These are phyloP conservation scores for Fusarium citri DNA, from an alignment of 2,329 filamentous ascomycete species.

Conservation along the genomic window DNA sequence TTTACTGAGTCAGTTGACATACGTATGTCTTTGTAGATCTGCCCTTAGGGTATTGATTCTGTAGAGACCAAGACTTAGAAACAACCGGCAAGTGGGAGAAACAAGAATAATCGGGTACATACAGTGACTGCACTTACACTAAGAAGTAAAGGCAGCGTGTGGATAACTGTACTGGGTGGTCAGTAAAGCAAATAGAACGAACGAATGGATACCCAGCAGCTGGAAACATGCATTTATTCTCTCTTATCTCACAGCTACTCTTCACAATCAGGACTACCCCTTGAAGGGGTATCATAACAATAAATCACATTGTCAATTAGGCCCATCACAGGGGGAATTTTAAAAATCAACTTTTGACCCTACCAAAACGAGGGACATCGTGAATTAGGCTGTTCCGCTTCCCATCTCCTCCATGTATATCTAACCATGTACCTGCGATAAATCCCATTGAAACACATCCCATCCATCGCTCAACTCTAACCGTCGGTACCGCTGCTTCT, in stretches of 20 bases:
- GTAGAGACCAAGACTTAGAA: neutral
- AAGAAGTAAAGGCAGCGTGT: neutral
- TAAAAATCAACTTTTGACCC: slow-evolving; percentile 27
- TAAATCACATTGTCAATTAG: neutral
- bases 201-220: neutral
- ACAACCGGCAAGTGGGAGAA: neutral
- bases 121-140: neutral
- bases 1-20: neutral
- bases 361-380: slow-evolving; percentile 8
- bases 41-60: neutral
- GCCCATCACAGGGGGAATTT: neutral
- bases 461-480: slow-evolving; percentile 53
- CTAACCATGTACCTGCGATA: slow-evolving; percentile 12
- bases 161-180: neutral
- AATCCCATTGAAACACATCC: slow-evolving; percentile 12
- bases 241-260: neutral
- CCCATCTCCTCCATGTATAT: slow-evolving; percentile 21
- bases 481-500: slow-evolving; percentile 92
- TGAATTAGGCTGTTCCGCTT: slow-evolving; percentile 36
- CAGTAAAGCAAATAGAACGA: neutral
- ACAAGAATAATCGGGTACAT: neutral
- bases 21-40: neutral
- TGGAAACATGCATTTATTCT: neutral
- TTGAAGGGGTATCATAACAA: neutral
- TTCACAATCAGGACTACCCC: neutral